Evolutionary conservation across 306 rosid species (phyloP).

Genomic region (Vachellia pachyceras): DNA sequence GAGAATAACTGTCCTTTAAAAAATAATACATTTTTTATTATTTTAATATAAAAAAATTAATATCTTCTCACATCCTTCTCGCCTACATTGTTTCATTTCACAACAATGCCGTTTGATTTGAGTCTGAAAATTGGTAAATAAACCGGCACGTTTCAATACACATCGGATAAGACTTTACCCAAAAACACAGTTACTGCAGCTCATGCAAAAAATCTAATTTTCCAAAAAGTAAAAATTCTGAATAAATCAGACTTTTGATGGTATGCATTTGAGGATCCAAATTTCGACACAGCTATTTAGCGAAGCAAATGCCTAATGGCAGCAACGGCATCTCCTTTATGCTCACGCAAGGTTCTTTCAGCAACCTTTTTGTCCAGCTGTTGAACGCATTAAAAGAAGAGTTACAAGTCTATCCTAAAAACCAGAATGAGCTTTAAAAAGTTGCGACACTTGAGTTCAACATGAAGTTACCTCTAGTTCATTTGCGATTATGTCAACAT

Average conservation of each 20-base stretch:
- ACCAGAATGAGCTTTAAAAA: background rate
- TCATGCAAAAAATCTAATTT: constrained; percentile 1
- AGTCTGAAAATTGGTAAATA: background rate
- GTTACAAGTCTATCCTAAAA: constrained; percentile 1
- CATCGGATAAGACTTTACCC: background rate
- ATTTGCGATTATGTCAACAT: constrained; percentile 85
- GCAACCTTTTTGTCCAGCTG: constrained; percentile 94
- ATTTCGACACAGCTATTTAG: constrained; percentile 28
- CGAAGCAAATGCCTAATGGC: constrained; percentile 84
- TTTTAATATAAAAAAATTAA: background rate
- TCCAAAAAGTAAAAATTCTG: background rate
- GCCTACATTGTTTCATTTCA: background rate
- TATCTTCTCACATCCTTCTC: background rate
- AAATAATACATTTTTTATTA: background rate
- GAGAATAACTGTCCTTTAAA: no score
- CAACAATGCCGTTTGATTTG: background rate
- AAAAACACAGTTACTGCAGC: background rate
- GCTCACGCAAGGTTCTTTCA: constrained; percentile 94
- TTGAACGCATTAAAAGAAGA: constrained; percentile 11
- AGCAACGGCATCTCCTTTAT: constrained; percentile 97
- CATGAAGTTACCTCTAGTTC: constrained; percentile 73
- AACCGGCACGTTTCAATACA: background rate
- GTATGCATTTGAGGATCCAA: constrained; percentile 5
- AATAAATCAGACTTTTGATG: background rate
- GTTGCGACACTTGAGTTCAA: background rate